phyloP scores from a whole-genome alignment of 768 basidiomycete genomes.

The Tylopilus rubrobrunneus region DNA sequence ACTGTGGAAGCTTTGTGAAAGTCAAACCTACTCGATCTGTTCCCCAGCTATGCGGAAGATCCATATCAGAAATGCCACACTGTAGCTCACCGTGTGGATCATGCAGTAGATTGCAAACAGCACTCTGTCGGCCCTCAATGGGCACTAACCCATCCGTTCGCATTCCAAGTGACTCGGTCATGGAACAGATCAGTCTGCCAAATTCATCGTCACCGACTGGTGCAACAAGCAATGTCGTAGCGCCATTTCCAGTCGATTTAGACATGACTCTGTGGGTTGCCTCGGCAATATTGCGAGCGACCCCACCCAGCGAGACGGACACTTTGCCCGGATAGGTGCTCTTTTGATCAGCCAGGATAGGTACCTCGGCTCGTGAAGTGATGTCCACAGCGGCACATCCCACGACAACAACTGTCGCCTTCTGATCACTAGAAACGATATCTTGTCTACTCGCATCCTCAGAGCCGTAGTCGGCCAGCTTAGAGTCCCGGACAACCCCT shows the following conservation, averaged over 20 bases:
- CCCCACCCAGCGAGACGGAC: constrained; percentile 75
- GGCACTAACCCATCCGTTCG: constrained; percentile 73
- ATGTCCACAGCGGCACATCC: constrained; percentile 92
- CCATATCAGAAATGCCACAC: constrained; percentile 93
- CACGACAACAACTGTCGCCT: constrained; percentile 61
- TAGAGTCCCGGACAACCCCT: neutral
- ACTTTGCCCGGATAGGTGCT: constrained; percentile 83
- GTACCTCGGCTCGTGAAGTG: constrained; percentile 49
- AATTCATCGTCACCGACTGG: constrained; percentile 76
- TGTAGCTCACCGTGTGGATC: constrained; percentile 67
- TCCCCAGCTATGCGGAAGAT: constrained; percentile 50
- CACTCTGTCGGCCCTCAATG: constrained; percentile 44
- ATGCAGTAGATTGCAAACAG: constrained; percentile 85
- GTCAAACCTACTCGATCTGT: constrained; percentile 38
- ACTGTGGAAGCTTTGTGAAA: neutral
- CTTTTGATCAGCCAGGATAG: constrained; percentile 37
- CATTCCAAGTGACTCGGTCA: constrained; percentile 65
- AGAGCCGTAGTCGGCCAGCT: neutral
- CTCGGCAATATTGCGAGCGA: constrained; percentile 94
- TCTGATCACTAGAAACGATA: constrained; percentile 5
- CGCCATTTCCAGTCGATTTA: constrained; percentile 20
- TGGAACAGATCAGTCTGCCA: constrained; percentile 59
- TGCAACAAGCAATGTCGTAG: constrained; percentile 61
- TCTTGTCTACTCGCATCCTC: neutral
- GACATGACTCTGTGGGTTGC: constrained; percentile 68